These are phyloP conservation scores for Nicotiana tomentosiformis DNA, from an alignment of 257 asterid species.

Conservation along the genomic window DNA sequence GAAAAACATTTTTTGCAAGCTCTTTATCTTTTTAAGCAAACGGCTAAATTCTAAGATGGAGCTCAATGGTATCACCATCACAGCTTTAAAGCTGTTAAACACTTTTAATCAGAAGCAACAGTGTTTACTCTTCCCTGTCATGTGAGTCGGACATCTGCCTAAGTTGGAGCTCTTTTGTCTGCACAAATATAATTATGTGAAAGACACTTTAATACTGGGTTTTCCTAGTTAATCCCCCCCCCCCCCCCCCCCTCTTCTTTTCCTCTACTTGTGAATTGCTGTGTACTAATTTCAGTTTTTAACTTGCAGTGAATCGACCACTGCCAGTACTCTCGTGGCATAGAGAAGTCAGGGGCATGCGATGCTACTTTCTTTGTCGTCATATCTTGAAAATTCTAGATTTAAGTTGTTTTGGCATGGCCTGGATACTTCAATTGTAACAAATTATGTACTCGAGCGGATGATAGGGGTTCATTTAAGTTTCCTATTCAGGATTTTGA, in stretches of 20 bases:
- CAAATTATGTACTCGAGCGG: background rate
- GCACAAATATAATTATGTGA: background rate
- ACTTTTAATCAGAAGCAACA: background rate
- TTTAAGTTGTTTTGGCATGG: background rate
- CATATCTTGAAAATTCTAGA: background rate
- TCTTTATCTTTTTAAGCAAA: background rate
- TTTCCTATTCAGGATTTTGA: background rate
- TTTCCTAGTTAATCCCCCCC: background rate
- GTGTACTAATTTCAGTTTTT: background rate
- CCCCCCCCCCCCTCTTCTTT: background rate
- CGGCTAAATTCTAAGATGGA: background rate
- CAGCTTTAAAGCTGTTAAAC: background rate
- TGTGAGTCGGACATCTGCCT: background rate
- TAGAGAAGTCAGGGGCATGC: conserved; percentile 2
- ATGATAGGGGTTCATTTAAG: background rate
- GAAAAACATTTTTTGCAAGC: background rate
- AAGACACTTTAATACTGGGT: background rate
- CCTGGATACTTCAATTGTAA: background rate
- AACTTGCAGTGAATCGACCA: conserved; percentile 52
- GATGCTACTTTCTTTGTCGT: background rate
- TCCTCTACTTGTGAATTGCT: background rate
- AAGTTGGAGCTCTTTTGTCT: background rate
- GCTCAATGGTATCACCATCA: too few species aligned
- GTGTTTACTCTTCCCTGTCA: background rate
- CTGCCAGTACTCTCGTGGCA: conserved; percentile 67